A percentile compares a stretch with the other conserved stretches of the same genome.
Conservation (phyloP, 805 yeast species). For the Myxozyma vanderwaltii region DNA sequence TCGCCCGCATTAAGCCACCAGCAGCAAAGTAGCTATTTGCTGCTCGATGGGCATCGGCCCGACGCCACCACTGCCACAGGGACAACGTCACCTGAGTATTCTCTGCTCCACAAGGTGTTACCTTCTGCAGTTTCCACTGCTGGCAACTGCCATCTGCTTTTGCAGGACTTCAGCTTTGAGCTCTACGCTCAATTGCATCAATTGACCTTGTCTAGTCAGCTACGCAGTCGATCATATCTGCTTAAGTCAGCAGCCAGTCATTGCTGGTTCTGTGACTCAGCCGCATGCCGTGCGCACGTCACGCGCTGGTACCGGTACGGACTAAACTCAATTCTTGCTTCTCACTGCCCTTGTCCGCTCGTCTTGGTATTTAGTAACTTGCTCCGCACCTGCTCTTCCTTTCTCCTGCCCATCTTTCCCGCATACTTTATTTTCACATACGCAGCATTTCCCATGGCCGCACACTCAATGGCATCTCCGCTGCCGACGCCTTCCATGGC, state of each 20-base stretch:
- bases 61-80: conserved; percentile 9
- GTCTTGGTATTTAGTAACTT: neutral
- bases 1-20: neutral
- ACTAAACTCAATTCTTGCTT: conserved; percentile 1
- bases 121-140: no score
- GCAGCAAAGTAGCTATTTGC: neutral
- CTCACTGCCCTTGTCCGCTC: conserved; percentile 1
- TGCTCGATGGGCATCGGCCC: conserved; percentile 16
- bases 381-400: neutral
- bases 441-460: neutral
- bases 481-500: conserved; percentile 31
- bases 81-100: no score
- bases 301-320: conserved; percentile 16
- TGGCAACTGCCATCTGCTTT: no score
- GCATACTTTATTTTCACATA: neutral
- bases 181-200: no score
- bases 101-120: no score
- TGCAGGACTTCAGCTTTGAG: no score
- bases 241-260: neutral
- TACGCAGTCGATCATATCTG: neutral
- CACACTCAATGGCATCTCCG: conserved; percentile 18
- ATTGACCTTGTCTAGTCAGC: no score
- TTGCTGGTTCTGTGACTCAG: conserved; percentile 1
- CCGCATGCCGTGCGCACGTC: conserved; percentile 19
- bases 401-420: neutral